These are phyloP conservation scores for Mycena amicta DNA, from an alignment of 768 basidiomycete species.

Conservation along the genomic window DNA sequence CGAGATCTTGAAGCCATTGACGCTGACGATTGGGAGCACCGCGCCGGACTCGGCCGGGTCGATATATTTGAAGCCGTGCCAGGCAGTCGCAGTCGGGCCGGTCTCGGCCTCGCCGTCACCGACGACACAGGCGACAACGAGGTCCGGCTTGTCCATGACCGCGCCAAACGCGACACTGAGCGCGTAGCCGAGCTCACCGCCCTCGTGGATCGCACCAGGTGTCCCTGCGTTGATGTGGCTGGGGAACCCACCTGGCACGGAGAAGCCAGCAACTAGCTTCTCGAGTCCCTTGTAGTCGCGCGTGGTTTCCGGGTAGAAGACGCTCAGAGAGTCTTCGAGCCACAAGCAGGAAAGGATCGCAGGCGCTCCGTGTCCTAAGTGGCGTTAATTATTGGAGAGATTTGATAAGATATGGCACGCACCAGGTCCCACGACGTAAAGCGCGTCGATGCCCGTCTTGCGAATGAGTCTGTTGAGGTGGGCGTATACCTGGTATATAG, in stretches of 20 bases:
- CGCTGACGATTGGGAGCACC: constrained; percentile 87
- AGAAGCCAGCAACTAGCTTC: constrained; percentile 74
- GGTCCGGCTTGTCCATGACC: constrained; percentile 89
- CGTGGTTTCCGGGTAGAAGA: constrained; percentile 60
- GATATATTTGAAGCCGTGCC: constrained; percentile 87
- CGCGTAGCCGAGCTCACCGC: constrained; percentile 88
- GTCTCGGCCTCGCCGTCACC: constrained; percentile 89
- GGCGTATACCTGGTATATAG: constrained; percentile 46
- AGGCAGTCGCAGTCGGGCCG: constrained; percentile 77
- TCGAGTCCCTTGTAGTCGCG: constrained; percentile 61
- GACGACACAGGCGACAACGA: constrained; percentile 79
- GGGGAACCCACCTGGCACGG: constrained; percentile 82
- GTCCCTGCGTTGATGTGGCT: constrained; percentile 83
- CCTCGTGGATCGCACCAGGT: constrained; percentile 90
- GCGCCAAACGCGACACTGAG: constrained; percentile 85
- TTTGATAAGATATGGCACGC: constrained; percentile 13
- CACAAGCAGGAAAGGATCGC: constrained; percentile 84
- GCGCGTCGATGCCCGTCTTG: constrained; percentile 59
- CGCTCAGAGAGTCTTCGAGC: constrained; percentile 74
- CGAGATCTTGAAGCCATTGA: constrained; percentile 89
- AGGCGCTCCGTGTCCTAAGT: constrained; percentile 79
- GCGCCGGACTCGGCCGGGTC: constrained; percentile 90
- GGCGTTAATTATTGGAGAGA: background rate
- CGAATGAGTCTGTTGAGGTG: constrained; percentile 69
- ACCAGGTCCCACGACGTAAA: constrained; percentile 85